phyloP scores from a whole-genome alignment of 805 yeast species.

The Ogataea pilisensis region DNA sequence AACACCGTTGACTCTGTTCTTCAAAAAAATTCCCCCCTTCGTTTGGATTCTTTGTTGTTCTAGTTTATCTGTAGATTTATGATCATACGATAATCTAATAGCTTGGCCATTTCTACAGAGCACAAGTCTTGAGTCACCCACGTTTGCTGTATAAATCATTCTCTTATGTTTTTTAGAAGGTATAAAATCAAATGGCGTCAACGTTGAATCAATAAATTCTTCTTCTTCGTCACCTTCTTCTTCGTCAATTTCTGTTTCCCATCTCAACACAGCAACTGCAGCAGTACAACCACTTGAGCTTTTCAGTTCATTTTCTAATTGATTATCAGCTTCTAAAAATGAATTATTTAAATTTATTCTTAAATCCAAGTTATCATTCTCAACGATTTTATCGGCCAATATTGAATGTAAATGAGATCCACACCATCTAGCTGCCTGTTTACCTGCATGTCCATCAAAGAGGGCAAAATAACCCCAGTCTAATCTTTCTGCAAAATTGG shows the following conservation, averaged over 20 bases:
- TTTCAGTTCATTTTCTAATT: constrained; percentile 53
- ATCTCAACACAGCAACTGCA: constrained; percentile 83
- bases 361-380: constrained; percentile 47
- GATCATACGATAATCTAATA: constrained; percentile 82
- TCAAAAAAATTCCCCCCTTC: constrained; percentile 83
- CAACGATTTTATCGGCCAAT: constrained; percentile 53
- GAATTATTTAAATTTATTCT: constrained; percentile 63
- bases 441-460: constrained; percentile 97
- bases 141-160: constrained; percentile 89
- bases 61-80: constrained; percentile 78
- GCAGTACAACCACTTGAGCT: constrained; percentile 93
- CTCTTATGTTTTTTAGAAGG: constrained; percentile 53
- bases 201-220: constrained; percentile 11
- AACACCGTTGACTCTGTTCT: constrained; percentile 92
- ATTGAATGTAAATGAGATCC: constrained; percentile 77
- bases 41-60: constrained; percentile 74
- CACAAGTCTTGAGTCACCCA: constrained; percentile 87
- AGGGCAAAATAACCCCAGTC: constrained; percentile 96
- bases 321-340: constrained; percentile 70
- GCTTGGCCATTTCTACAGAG: constrained; percentile 73
- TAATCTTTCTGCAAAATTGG: constrained; percentile 83
- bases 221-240: neutral
- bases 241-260: constrained; percentile 52
- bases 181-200: constrained; percentile 41
- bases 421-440: constrained; percentile 90